A percentile compares a stretch with the other conserved stretches of the same genome.
These are phyloP conservation scores for Melaleuca quinquenervia DNA, from an alignment of 345 rosid genomes.

Conservation along the genomic window DNA sequence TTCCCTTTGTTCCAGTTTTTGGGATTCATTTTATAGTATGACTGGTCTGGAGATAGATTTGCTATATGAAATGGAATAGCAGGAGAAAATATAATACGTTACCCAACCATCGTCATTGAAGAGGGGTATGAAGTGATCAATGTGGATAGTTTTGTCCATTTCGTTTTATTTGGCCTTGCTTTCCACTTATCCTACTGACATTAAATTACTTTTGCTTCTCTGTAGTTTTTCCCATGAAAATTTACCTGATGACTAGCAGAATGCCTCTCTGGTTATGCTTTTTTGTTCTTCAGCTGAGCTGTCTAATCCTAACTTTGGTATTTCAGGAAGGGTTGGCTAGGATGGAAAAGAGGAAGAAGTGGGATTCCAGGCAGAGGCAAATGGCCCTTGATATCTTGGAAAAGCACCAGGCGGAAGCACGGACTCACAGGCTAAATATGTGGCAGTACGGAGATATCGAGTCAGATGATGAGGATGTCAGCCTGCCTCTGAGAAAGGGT, in stretches of 20 bases:
- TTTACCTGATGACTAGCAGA: background rate
- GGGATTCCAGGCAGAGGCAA: constrained; percentile 66
- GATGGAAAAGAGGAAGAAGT: constrained; percentile 72
- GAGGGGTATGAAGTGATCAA: background rate
- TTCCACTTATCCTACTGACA: background rate
- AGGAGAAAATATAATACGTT: background rate
- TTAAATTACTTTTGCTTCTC: background rate
- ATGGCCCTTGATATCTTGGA: constrained; percentile 62
- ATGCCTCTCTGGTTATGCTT: background rate
- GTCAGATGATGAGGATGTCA: constrained; percentile 86
- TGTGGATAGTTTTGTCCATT: background rate
- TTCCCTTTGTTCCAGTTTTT: background rate
- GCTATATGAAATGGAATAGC: background rate
- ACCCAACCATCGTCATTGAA: background rate
- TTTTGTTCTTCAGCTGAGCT: background rate
- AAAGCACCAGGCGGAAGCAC: constrained; percentile 73
- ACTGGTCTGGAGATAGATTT: background rate
- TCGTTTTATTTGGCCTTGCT: background rate
- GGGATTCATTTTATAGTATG: background rate
- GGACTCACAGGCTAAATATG: constrained; percentile 54
- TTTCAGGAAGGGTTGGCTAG: constrained; percentile 91
- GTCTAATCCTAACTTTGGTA: background rate
- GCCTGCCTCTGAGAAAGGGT: constrained; percentile 44
- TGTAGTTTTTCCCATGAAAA: background rate
- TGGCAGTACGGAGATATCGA: constrained; percentile 92